phyloP scores from a whole-genome alignment of 1,284 basidiomycete species.

The Mixia osmundae region DNA sequence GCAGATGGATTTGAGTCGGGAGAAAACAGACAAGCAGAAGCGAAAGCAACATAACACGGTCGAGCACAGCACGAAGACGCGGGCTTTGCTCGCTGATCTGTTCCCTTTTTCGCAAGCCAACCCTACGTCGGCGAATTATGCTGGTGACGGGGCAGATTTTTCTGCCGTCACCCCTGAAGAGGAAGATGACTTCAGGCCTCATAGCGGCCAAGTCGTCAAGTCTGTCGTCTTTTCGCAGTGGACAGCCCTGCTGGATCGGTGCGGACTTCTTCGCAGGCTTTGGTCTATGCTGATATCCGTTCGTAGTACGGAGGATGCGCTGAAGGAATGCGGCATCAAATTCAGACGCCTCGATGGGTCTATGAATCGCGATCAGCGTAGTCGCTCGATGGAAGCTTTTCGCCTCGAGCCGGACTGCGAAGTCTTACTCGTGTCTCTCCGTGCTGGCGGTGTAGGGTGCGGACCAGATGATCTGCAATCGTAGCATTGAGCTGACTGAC shows the following conservation, averaged over 20 bases:
- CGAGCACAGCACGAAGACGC: slow-evolving; percentile 17
- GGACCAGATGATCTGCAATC: background rate
- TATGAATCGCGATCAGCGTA: slow-evolving; percentile 68
- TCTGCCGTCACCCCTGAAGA: slow-evolving; percentile 36
- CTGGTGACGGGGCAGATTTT: slow-evolving; percentile 33
- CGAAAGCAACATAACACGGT: slow-evolving; percentile 10
- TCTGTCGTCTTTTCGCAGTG: slow-evolving; percentile 90
- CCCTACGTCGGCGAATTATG: slow-evolving; percentile 16
- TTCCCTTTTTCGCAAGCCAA: slow-evolving; percentile 19
- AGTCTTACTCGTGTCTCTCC: slow-evolving; percentile 67
- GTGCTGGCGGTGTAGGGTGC: slow-evolving; percentile 73
- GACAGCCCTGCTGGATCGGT: slow-evolving; percentile 81
- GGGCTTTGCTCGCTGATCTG: slow-evolving; percentile 17
- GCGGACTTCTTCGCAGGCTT: slow-evolving; percentile 3
- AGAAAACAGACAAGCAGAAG: slow-evolving; percentile 2
- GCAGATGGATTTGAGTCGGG: slow-evolving; percentile 7
- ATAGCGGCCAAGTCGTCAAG: slow-evolving; percentile 41
- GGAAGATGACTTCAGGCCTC: slow-evolving; percentile 22
- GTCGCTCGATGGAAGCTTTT: slow-evolving; percentile 46
- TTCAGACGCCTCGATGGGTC: slow-evolving; percentile 79
- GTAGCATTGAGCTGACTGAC: background rate
- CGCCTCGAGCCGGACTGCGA: slow-evolving; percentile 59
- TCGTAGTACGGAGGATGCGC: slow-evolving; percentile 44
- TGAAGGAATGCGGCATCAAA: slow-evolving; percentile 46
- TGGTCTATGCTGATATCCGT: slow-evolving; percentile 10